Conservation (phyloP, 495 filamentous ascomycete species). For the Apodospora peruviana region DNA sequence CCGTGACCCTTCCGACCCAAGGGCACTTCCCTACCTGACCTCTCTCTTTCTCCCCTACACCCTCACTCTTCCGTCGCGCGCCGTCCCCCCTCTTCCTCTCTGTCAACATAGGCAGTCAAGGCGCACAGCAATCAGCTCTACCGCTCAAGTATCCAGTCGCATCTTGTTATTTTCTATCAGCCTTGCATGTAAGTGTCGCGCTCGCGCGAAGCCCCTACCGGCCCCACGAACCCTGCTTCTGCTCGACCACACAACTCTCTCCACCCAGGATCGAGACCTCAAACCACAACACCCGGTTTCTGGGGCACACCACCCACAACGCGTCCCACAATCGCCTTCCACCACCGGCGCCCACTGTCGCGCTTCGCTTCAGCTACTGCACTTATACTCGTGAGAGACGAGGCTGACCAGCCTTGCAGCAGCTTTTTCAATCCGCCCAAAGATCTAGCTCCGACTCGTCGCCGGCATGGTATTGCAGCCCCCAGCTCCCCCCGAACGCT, state of each 20-base stretch:
- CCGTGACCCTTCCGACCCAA: too few relatives aligned
- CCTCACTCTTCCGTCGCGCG: background rate
- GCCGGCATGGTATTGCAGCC: conserved; percentile 23
- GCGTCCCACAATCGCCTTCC: conserved; percentile 14
- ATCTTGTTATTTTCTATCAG: conserved; percentile 1
- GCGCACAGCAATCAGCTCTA: too few relatives aligned
- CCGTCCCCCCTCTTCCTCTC: background rate
- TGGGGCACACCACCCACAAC: conserved; percentile 16
- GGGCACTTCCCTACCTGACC: too few relatives aligned
- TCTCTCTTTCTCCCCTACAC: background rate
- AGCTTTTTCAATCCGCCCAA: conserved; percentile 13
- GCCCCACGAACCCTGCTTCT: conserved; percentile 19
- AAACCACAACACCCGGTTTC: conserved; percentile 26
- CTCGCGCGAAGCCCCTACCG: background rate
- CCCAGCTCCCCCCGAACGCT: conserved; percentile 11
- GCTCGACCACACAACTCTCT: conserved; percentile 23
- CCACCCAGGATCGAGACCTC: conserved; percentile 26
- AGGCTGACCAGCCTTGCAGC: conserved; percentile 41
- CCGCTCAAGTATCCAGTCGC: background rate
- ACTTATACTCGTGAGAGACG: background rate
- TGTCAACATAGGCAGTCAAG: too few relatives aligned
- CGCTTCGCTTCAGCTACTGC: background rate
- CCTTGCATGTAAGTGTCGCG: conserved; percentile 25
- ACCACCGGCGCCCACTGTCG: conserved; percentile 5
- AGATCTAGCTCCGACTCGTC: background rate